Conservation (phyloP, 2,329 filamentous ascomycete species). For the Shiraia bambusicola region DNA sequence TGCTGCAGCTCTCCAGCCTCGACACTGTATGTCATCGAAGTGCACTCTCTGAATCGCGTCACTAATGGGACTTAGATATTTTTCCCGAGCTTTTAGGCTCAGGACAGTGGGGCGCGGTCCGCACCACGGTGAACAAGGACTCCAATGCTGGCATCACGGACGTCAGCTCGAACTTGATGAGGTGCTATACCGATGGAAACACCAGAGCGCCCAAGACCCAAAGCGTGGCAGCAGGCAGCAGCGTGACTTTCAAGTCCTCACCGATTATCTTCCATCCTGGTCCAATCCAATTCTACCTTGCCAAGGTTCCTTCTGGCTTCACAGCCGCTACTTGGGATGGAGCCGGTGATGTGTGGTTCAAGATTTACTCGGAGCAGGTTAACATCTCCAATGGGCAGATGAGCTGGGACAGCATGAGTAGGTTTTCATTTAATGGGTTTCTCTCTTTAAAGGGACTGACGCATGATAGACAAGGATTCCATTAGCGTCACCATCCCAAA, state of each 20-base stretch:
- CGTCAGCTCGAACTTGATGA: slow-evolving; percentile 32
- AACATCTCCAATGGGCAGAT: slow-evolving; percentile 21
- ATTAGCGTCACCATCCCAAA: slow-evolving; percentile 44
- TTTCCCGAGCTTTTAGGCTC: slow-evolving; percentile 28
- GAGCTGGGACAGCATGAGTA: slow-evolving; percentile 30
- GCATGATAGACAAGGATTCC: slow-evolving; percentile 12
- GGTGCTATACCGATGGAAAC: slow-evolving; percentile 36
- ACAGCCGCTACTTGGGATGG: slow-evolving; percentile 35
- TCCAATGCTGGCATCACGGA: slow-evolving; percentile 29
- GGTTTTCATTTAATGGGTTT: slow-evolving; percentile 1
- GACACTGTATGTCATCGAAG: slow-evolving; percentile 23
- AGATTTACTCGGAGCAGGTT: slow-evolving; percentile 34
- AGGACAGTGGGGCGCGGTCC: slow-evolving; percentile 36
- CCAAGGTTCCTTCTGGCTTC: slow-evolving; percentile 36
- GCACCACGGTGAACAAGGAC: slow-evolving; percentile 36
- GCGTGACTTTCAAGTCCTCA: slow-evolving; percentile 35
- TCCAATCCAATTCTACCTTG: slow-evolving; percentile 43
- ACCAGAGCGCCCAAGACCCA: slow-evolving; percentile 14
- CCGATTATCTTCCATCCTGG: slow-evolving; percentile 39
- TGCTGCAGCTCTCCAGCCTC: slow-evolving; percentile 27
- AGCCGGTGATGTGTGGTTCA: slow-evolving; percentile 41
- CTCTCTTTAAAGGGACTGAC: neutral
- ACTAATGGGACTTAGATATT: slow-evolving; percentile 17
- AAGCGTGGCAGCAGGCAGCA: slow-evolving; percentile 33
- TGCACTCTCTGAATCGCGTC: neutral